Evolutionary conservation across 768 basidiomycete genomes (phyloP), one percentile per base, ranked within the genome.

Genomic region (Suillus discolor): DNA sequence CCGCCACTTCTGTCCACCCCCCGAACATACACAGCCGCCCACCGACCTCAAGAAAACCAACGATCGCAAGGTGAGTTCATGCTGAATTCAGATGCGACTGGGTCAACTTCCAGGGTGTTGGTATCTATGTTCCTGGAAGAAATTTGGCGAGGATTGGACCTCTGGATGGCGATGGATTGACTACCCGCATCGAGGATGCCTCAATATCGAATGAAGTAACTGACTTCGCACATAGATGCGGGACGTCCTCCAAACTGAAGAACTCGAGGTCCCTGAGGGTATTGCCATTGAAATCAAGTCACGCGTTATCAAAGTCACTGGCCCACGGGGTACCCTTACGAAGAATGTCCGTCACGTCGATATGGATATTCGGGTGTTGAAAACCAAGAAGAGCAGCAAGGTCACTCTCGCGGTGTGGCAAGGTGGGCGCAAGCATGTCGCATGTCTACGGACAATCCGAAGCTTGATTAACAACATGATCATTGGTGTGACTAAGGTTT

Each of bases 391-490:
- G 82, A 83, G 84, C 71, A 69, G 72, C 76, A 89, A 89, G 77
- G 91, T 99, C 77, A 88, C 87, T 68, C 87, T 99, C 74, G 93
- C 94, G 66, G 93, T 99, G 66, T 99, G 97, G 97, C 94, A 98
- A 81, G 97, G 94, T 68, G 92, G 89, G 69, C 90, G 97, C 77
- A 99, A 99, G 84, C 97, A 99, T 77, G 93, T 99, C 74, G 97
- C 97, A 65, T 98, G 96, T 85, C 83, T 99, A 70, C 89, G 96
- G 71, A 99, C 97, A 44, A 94, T 99, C 81, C 91, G 89, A 79
- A 96, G 91, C 71, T 78, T 97, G 73, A 97, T 99, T 74, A 89
- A 87, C 80, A 99, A 99, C 86, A 95, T 99, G 96, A 87, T 99
- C 78, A 94, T 82, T 69, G 97, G 97, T 69, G 97, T 99, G 68